Evolutionary conservation across 495 filamentous ascomycete species (phyloP), one percentile per base, ranked within the genome.

Genomic region (Talaromyces nanjingensis): DNA sequence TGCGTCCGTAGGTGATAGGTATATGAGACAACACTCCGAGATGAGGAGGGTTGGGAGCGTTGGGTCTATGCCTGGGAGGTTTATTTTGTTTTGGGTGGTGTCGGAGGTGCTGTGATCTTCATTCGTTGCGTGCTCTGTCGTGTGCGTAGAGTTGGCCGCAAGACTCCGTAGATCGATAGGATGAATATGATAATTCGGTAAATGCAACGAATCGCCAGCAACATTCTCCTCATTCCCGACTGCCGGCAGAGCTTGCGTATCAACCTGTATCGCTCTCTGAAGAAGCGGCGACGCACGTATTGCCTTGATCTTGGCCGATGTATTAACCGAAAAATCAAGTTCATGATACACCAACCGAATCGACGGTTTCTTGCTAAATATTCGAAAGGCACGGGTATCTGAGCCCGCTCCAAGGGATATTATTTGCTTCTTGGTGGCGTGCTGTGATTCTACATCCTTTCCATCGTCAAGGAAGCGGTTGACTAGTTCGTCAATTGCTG

Each of bases 21-120:
- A 98, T 66, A 92, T 88, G 25, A 98, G 81, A 74, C 94, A 97
- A 78, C 93, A 97, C 73, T 98, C 94, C 0, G 92, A 96, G 11
- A 98, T 81, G 42, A 98, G 68, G 14, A 98, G 75, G 1, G 93
- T 98, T 1, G 93, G 93, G 0, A 90, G 76, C 65, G 67, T 69
- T 0, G 76, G 71, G 22, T 89, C 81, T 1, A 87, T 72, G 14
- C 71, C 72, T 2, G 65, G 65, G 8, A 75, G 73, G 63, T 49
- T 59, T 64, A 52, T 22, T 67, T 69, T 47, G 47, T 9, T 39
- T 22, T 31, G 22, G 8, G 53, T 25, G 45, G 27, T 14, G 20
- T 57, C 20, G 1, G 24, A 25, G 22, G 16, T 45, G 12, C 4
- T 24, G 22, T 42, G 9, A 3, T 62, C 11, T 20, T 53, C 58